Evolutionary conservation across 2,329 filamentous ascomycete species (phyloP).

Genomic region (Fusarium sp.): DNA sequence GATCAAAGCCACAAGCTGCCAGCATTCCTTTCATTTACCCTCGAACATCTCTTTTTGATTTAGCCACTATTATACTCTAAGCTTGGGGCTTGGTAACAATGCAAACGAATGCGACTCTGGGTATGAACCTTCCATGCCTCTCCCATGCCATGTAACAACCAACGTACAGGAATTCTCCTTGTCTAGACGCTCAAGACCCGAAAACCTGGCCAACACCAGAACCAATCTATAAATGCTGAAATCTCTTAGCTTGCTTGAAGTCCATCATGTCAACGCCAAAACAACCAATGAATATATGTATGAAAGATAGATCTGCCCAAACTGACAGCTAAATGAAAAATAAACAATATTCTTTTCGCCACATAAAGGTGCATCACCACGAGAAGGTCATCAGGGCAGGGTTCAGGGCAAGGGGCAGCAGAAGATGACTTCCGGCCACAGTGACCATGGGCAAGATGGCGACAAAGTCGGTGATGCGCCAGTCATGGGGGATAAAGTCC

Average conservation of each 20-base stretch:
- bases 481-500: conserved; percentile 72
- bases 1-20: neutral
- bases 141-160: conserved; percentile 9
- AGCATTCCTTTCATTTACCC: neutral
- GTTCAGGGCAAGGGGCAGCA: conserved; percentile 79
- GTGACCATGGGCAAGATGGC: conserved; percentile 82
- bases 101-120: conserved; percentile 16
- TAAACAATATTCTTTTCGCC: conserved; percentile 8
- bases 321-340: conserved; percentile 4
- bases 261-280: neutral
- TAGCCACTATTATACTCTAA: neutral
- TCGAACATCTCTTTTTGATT: neutral
- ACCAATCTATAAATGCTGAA: neutral
- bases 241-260: neutral
- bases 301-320: neutral
- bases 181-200: neutral
- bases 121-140: conserved; percentile 26
- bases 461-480: conserved; percentile 77
- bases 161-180: too few relatives aligned
- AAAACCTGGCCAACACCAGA: neutral
- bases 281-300: neutral
- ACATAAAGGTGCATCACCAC: conserved; percentile 60
- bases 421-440: conserved; percentile 75
- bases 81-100: neutral
- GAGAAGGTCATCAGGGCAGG: conserved; percentile 85